These are phyloP conservation scores for Protea cynaroides DNA, from an alignment of 164 flowering plant species.

Conservation along the genomic window DNA sequence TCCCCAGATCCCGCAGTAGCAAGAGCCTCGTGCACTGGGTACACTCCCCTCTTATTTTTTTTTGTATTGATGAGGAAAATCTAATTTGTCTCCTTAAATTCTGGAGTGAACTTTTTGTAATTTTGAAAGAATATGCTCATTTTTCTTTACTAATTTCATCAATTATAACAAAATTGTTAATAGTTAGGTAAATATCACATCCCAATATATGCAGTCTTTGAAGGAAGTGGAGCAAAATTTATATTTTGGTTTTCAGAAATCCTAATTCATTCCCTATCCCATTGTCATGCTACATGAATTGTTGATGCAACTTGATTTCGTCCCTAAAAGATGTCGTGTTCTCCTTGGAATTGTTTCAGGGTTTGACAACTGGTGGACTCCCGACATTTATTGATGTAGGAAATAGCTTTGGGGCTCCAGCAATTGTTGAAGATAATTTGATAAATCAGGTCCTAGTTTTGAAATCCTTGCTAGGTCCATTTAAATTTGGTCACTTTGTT, in stretches of 20 bases:
- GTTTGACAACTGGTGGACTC: constrained; percentile 93
- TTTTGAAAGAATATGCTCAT: too few relatives aligned
- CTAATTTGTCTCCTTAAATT: too few relatives aligned
- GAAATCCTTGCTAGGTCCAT: not conserved
- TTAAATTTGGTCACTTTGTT: not conserved
- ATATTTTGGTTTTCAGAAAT: not conserved
- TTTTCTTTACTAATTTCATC: too few relatives aligned
- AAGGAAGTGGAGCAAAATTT: not conserved
- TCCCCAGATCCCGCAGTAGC: too few relatives aligned
- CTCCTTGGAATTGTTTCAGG: constrained; percentile 39
- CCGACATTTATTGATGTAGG: constrained; percentile 98
- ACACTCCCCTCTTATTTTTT: too few relatives aligned
- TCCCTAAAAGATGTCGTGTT: constrained; percentile 3
- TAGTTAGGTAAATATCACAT: not conserved
- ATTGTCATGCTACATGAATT: not conserved
- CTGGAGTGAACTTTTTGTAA: too few relatives aligned
- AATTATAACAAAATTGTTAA: not conserved
- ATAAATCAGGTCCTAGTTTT: constrained; percentile 56
- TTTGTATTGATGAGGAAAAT: too few relatives aligned
- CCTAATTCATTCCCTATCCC: not conserved
- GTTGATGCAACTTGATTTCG: not conserved
- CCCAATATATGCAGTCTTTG: not conserved
- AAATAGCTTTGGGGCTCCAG: constrained; percentile 98
- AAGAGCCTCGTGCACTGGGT: too few relatives aligned
- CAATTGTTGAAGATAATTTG: constrained; percentile 88